A percentile compares a stretch with the other conserved stretches of the same genome.
These are phyloP conservation scores for Rhizophagus sp. DNA, from an alignment of 192 early-diverging fungal genomes.

Conservation along the genomic window DNA sequence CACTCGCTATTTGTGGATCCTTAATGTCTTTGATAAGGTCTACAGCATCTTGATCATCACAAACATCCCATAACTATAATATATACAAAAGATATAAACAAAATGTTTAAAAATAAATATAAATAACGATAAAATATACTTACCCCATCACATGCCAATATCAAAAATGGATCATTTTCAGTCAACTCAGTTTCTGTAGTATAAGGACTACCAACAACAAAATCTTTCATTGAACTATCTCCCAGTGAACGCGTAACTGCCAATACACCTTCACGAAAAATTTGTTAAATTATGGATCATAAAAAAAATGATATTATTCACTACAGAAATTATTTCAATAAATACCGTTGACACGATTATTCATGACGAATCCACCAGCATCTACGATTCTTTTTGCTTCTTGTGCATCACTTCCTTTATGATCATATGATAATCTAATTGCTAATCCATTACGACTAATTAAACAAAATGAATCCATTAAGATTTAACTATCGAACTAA, in stretches of 20 bases:
- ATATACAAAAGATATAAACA: background rate
- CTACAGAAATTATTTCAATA: background rate
- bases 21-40: constrained; percentile 76
- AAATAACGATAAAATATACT: constrained; percentile 20
- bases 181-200: constrained; percentile 88
- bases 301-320: background rate
- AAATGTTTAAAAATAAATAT: background rate
- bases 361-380: constrained; percentile 95
- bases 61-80: constrained; percentile 96
- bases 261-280: constrained; percentile 66
- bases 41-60: constrained; percentile 90
- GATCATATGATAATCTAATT: constrained; percentile 92
- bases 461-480: background rate
- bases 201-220: constrained; percentile 92
- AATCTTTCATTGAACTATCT: constrained; percentile 96
- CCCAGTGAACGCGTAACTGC: constrained; percentile 96
- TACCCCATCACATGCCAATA: constrained; percentile 98
- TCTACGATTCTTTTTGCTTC: constrained; percentile 93
- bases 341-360: constrained; percentile 94
- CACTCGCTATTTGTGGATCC: constrained; percentile 79
- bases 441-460: constrained; percentile 76
- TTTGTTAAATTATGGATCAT: background rate
- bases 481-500: background rate
- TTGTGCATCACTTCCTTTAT: constrained; percentile 90
- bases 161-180: constrained; percentile 76